These are phyloP conservation scores for Metschnikowia matae DNA, from an alignment of 805 yeast genomes.

Conservation along the genomic window DNA sequence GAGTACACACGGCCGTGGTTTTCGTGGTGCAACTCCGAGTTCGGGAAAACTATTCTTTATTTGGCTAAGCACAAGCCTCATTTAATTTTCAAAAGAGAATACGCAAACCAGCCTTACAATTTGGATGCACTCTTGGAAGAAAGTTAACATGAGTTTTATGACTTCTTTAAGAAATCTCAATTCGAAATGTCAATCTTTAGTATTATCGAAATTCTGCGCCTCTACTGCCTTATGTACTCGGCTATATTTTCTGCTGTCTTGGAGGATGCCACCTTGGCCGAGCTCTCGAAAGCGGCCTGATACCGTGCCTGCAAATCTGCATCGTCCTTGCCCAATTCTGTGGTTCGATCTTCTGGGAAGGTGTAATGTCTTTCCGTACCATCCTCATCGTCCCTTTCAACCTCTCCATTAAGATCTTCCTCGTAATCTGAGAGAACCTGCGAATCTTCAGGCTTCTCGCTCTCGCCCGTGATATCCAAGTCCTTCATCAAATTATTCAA, in stretches of 20 bases:
- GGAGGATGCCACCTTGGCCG: conserved; percentile 58
- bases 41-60: conserved; percentile 80
- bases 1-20: conserved; percentile 85
- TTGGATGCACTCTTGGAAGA: conserved; percentile 21
- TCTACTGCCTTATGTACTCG: conserved; percentile 44
- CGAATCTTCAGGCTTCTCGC: conserved; percentile 26
- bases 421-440: conserved; percentile 51
- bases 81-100: conserved; percentile 53
- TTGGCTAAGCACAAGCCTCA: conserved; percentile 71
- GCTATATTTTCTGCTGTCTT: conserved; percentile 72
- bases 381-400: conserved; percentile 45
- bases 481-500: conserved; percentile 79
- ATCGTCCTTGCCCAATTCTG: conserved; percentile 51
- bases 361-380: conserved; percentile 58
- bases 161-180: background rate
- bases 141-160: background rate
- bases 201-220: background rate
- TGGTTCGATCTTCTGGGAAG: conserved; percentile 61
- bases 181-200: background rate
- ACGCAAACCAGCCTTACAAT: conserved; percentile 23
- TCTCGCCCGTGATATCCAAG: conserved; percentile 56
- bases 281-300: conserved; percentile 64
- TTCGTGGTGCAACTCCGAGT: conserved; percentile 91
- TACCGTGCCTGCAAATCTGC: conserved; percentile 62
- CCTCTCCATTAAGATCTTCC: conserved; percentile 45